phyloP scores from a whole-genome alignment of 805 yeast species.

The Ogataea nakhonphanomensis region DNA sequence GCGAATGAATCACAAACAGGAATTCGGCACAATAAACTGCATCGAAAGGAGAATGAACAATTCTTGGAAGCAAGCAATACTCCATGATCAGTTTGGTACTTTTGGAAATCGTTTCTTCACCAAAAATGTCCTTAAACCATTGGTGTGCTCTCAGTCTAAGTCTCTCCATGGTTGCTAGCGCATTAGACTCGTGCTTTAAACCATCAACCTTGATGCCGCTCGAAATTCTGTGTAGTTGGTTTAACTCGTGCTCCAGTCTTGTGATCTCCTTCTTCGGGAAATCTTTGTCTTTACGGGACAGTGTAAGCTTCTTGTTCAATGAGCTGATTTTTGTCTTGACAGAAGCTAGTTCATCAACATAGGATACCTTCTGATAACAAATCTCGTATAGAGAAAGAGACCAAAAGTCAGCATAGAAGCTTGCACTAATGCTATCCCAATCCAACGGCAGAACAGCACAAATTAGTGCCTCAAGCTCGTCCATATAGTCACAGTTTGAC shows the following conservation, averaged over 20 bases:
- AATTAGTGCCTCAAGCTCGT: conserved; percentile 15
- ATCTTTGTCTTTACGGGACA: conserved; percentile 30
- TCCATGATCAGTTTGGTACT: conserved; percentile 41
- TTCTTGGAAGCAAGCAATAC: conserved; percentile 70
- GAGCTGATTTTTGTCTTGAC: conserved; percentile 36
- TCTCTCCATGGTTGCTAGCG: conserved; percentile 29
- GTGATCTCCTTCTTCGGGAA: conserved; percentile 18
- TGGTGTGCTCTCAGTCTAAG: conserved; percentile 27
- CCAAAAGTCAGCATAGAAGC: conserved; percentile 69
- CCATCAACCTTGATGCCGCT: conserved; percentile 37
- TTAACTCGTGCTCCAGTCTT: conserved; percentile 29
- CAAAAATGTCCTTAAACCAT: conserved; percentile 38
- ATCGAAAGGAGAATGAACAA: conserved; percentile 76
- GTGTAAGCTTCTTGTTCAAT: conserved; percentile 34
- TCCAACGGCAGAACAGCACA: conserved; percentile 16
- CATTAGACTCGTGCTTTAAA: conserved; percentile 42
- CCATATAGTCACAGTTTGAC: conserved; percentile 12
- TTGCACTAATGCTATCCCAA: conserved; percentile 33
- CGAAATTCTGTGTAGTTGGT: conserved; percentile 28
- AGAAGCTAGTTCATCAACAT: conserved; percentile 44
- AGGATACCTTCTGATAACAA: conserved; percentile 46
- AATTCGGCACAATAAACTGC: conserved; percentile 69
- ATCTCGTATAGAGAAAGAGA: conserved; percentile 68
- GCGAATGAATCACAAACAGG: conserved; percentile 46
- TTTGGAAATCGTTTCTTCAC: conserved; percentile 14